Conservation (phyloP, 495 filamentous ascomycete species). For the Neurospora sp. region DNA sequence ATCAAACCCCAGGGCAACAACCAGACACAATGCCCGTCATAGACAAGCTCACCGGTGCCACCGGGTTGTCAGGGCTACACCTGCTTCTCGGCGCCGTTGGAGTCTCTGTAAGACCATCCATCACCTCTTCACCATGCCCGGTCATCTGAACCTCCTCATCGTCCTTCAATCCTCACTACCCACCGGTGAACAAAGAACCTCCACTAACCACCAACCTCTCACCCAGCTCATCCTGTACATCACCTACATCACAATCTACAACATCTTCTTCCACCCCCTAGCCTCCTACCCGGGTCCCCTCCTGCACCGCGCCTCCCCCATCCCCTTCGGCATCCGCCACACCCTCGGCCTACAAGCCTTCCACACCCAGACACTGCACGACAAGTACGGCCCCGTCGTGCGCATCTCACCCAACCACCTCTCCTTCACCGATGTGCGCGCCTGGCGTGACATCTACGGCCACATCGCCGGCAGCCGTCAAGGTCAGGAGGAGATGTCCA, state of each 20-base stretch:
- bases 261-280: conserved; percentile 46
- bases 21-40: not conserved
- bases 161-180: not conserved
- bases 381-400: conserved; percentile 43
- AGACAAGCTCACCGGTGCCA: not conserved
- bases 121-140: not conserved
- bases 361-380: conserved; percentile 25
- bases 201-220: not conserved
- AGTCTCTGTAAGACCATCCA: not conserved
- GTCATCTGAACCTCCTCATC: not conserved
- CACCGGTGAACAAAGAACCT: not conserved
- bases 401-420: conserved; percentile 47
- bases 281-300: conserved; percentile 41
- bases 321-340: conserved; percentile 20
- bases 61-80: not conserved
- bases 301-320: conserved; percentile 27
- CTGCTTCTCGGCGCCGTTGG: not conserved
- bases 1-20: not conserved
- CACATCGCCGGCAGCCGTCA: conserved; percentile 15
- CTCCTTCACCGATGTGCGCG: conserved; percentile 39
- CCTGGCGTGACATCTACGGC: conserved; percentile 53
- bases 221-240: conserved; percentile 1
- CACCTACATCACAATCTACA: conserved; percentile 25
- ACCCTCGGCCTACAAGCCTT: conserved; percentile 6
- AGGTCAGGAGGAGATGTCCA: conserved; percentile 17